Percentiles rank a stretch among this genome's conserved stretches.
These are phyloP conservation scores for Cyclotella baltica DNA, from an alignment of 108 stramenopile genomes.

Conservation along the genomic window DNA sequence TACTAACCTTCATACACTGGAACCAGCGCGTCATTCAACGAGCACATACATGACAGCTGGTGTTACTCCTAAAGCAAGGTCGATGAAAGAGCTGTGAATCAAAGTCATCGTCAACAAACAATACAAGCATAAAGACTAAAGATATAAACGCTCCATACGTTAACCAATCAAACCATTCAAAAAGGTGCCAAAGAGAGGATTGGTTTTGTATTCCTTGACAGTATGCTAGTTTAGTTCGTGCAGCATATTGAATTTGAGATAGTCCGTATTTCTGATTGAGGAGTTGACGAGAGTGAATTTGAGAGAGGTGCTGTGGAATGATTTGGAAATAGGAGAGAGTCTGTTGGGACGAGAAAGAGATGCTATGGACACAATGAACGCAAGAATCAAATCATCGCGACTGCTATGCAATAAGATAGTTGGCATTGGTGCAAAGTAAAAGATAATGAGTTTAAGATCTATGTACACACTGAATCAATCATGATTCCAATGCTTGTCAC, in stretches of 20 bases:
- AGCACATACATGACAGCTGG: too few relatives aligned
- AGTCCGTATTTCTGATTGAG: neutral
- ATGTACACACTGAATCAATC: too few relatives aligned
- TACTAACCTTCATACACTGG: conserved; percentile 95
- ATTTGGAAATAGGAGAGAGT: neutral
- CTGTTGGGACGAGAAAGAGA: too few relatives aligned
- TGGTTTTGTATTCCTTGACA: conserved; percentile 55
- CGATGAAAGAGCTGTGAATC: neutral
- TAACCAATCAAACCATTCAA: conserved; percentile 55
- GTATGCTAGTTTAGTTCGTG: conserved; percentile 71
- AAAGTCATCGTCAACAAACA: too few relatives aligned
- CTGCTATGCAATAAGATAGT: too few relatives aligned
- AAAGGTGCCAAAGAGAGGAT: conserved; percentile 78
- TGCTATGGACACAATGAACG: too few relatives aligned
- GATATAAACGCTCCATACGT: too few relatives aligned
- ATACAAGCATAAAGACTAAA: too few relatives aligned
- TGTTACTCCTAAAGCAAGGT: conserved; percentile 50
- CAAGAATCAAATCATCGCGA: too few relatives aligned
- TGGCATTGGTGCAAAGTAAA: too few relatives aligned
- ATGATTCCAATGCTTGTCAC: too few relatives aligned
- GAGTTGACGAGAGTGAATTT: neutral
- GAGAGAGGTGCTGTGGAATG: neutral
- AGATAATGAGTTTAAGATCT: too few relatives aligned
- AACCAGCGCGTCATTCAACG: conserved; percentile 89
- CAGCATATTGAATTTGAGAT: conserved; percentile 67